Conservation (phyloP, 352 stramenopile genomes). For the Globisporangium alternatum region DNA sequence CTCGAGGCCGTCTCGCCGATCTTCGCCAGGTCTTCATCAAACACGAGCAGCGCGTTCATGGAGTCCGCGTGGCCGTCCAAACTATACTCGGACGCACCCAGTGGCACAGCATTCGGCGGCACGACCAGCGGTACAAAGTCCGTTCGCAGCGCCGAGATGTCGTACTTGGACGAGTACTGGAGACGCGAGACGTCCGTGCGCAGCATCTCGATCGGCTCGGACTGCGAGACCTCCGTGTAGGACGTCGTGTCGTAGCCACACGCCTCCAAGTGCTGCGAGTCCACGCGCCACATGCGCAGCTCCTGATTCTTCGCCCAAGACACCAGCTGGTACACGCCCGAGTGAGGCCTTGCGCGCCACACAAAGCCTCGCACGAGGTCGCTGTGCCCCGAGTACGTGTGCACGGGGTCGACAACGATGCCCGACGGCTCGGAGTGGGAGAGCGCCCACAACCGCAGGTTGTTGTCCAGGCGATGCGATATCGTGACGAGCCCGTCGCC, state of each 20-base stretch:
- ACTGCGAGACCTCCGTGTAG: constrained; percentile 19
- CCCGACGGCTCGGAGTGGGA: constrained; percentile 24
- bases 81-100: constrained; percentile 65
- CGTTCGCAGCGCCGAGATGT: constrained; percentile 61
- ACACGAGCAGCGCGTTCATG: constrained; percentile 48
- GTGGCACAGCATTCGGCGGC: constrained; percentile 51
- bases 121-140: constrained; percentile 75
- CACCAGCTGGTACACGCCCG: constrained; percentile 58
- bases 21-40: constrained; percentile 74
- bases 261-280: constrained; percentile 57
- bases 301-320: constrained; percentile 84
- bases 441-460: constrained; percentile 65
- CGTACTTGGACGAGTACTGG: constrained; percentile 54
- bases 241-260: constrained; percentile 53
- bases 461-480: constrained; percentile 59
- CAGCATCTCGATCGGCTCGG: constrained; percentile 10
- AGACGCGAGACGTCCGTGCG: constrained; percentile 34
- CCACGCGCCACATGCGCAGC: constrained; percentile 67
- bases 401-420: constrained; percentile 41
- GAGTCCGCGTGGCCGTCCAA: constrained; percentile 43
- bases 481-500: constrained; percentile 80
- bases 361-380: constrained; percentile 67
- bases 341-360: constrained; percentile 48
- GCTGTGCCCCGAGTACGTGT: constrained; percentile 59
- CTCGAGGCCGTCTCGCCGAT: constrained; percentile 23